Evolutionary conservation across 768 basidiomycete genomes (phyloP).

Genomic region (Phylloporus sp.): DNA sequence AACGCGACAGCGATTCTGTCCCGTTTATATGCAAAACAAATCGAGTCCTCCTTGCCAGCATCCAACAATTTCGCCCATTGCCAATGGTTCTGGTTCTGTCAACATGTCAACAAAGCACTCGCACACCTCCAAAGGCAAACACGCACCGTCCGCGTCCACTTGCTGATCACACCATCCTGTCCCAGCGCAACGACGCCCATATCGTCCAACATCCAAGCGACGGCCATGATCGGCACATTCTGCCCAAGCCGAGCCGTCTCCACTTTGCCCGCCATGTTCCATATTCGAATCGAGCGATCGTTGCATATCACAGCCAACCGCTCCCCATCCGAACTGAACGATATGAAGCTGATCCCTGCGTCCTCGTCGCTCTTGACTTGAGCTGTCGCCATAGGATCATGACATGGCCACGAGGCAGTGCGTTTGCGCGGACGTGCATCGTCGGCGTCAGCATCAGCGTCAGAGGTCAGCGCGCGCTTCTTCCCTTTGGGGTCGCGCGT

Average conservation of each 20-base stretch:
- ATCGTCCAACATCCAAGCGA: slow-evolving; percentile 58
- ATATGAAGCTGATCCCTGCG: slow-evolving; percentile 42
- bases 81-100: slow-evolving; percentile 48
- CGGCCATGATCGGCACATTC: slow-evolving; percentile 42
- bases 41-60: slow-evolving; percentile 41
- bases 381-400: slow-evolving; percentile 34
- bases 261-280: slow-evolving; percentile 42
- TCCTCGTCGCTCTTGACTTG: slow-evolving; percentile 44
- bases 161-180: slow-evolving; percentile 52
- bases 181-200: slow-evolving; percentile 52
- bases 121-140: not conserved
- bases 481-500: slow-evolving; percentile 28
- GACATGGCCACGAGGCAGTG: slow-evolving; percentile 45
- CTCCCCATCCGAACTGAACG: slow-evolving; percentile 50
- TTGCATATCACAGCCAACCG: slow-evolving; percentile 56
- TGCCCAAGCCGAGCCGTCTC: slow-evolving; percentile 58
- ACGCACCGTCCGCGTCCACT: slow-evolving; percentile 55
- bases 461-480: slow-evolving; percentile 36
- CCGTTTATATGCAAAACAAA: slow-evolving; percentile 50
- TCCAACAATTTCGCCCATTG: slow-evolving; percentile 52
- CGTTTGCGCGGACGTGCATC: slow-evolving; percentile 32
- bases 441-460: slow-evolving; percentile 23
- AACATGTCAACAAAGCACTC: not conserved
- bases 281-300: slow-evolving; percentile 61
- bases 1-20: slow-evolving; percentile 62